Evolutionary conservation across 2,329 filamentous ascomycete genomes (phyloP), one percentile per base, ranked within the genome.

Genomic region (Epicoccum nigrum): DNA sequence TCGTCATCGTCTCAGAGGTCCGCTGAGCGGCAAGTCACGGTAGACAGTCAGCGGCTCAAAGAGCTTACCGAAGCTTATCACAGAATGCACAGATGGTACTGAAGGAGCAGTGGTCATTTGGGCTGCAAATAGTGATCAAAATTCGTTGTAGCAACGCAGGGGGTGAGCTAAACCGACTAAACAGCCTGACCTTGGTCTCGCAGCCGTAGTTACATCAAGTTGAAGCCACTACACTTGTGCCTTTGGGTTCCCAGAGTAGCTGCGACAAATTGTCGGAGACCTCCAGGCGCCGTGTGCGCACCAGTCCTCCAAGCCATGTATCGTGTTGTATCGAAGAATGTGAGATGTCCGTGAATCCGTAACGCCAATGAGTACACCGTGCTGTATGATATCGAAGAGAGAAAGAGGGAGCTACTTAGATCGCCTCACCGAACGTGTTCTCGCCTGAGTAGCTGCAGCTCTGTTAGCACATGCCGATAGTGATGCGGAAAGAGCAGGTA

Each of bases 351-450:
- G 48, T 52, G 54, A 49, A 59, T 63, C 63, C 70, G 60, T 60
- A 54, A 65, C 69, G 65, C 64, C 67, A 58, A 38, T 62, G 55
- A 56, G 56, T 55, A 59, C 59, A 59, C 57, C 60, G 59, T 61
- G 60, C 62, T 60, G 48, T 56, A 40, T 47, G 54, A 56, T 56
- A 58, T 47, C 45, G 51, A 56, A 48, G 54, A 59, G 53, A 58
- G 49, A 58, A 27, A 44, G 45, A 25, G 48, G 16, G 39, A 40
- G 51, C 48, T 52, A 39, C 53, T 71, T 70, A 77, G 55, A 70
- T 62, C 31, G 69, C 73, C 67, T 78, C 75, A 62, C 94, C 94
- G 73, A 99, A 99, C 47, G 94, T 99, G 84, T 97, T 99, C 86
- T 97, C 94, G 79, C 94, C 94, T 42, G 93, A 97, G 83, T 96